Conservation (phyloP, 106 monocot species). For the Dioscorea alata region DNA sequence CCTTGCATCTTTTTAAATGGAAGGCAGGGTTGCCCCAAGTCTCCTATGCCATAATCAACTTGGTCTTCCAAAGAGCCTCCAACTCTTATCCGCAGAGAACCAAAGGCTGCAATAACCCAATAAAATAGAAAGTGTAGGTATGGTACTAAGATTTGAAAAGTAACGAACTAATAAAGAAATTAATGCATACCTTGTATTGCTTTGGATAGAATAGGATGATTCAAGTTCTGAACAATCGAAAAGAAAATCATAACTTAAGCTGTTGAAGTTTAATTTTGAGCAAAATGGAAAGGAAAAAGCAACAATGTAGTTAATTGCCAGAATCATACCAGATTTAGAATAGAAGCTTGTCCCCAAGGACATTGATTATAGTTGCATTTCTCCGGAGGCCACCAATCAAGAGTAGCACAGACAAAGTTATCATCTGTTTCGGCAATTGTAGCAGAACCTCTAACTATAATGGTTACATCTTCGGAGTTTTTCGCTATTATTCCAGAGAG, state of each 20-base stretch:
- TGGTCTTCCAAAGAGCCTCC: conserved; percentile 91
- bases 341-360: conserved; percentile 84
- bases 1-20: conserved; percentile 32
- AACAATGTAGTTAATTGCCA: not conserved
- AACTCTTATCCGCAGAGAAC: conserved; percentile 58
- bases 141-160: not conserved
- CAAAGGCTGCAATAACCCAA: conserved; percentile 11
- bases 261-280: not conserved
- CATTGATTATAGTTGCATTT: conserved; percentile 83
- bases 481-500: conserved; percentile 30
- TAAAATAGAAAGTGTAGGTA: not conserved
- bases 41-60: conserved; percentile 59
- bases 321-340: conserved; percentile 57
- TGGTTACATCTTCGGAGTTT: conserved; percentile 22
- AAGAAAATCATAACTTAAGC: not conserved
- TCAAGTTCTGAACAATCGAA: conserved; percentile 26
- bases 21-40: conserved; percentile 25
- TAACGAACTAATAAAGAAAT: not conserved
- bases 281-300: not conserved
- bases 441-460: conserved; percentile 43
- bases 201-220: conserved; percentile 27
- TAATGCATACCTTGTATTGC: conserved; percentile 26
- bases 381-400: conserved; percentile 98
- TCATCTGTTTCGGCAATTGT: conserved; percentile 54
- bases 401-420: conserved; percentile 76